Evolutionary conservation across 805 yeast genomes (phyloP), one percentile per base, ranked within the genome.

Genomic region (Candida nitratophila): DNA sequence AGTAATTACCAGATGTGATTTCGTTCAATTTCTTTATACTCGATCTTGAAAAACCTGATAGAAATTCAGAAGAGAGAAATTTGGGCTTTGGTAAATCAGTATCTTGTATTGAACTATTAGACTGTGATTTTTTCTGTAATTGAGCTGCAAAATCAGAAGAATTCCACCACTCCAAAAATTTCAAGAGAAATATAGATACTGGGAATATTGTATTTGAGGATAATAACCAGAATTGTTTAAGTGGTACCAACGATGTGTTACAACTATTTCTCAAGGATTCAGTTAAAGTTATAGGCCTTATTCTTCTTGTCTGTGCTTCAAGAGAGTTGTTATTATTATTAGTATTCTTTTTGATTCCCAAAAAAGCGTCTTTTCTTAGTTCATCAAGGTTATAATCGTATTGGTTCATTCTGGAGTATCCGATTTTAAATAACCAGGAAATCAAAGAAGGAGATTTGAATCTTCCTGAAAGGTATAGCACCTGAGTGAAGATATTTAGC

Each of bases 121-220:
- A 12, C 71, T 68, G 41, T 67, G 67, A 39, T 70, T 72, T 45
- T 74, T 75, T 21, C 77, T 71, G 40, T 47, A 83, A 55, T 55
- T 77, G 76, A 4, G 74, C 62, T 3, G 86, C 79, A 56, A 87
- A 76, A 47, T 84, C 87, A 15, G 89, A 79, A 22, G 85, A 76
- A 48, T 80, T 79, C 95, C 96, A 90, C 96, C 97, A 90, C 61
- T 90, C 97, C 31, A 88, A 69, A 53, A 90, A 86, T 63, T 88
- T 87, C 47, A 90, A 70, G 21, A 81, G 56, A 57, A 91, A 89
- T 42, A 90, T 83, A 2, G 95, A 86, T 0, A 83, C 72, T 0
- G 96, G 96, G 63, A 91, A 78, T 38, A 81, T 60, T 2, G 85
- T 65, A 43, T 58, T 58, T 2, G 66, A 50, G 24, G 62, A 53